A percentile compares a stretch with the other conserved stretches of the same genome.
phyloP scores from a whole-genome alignment of 371 early-diverging fungal genomes.

The Coemansia sp. region DNA sequence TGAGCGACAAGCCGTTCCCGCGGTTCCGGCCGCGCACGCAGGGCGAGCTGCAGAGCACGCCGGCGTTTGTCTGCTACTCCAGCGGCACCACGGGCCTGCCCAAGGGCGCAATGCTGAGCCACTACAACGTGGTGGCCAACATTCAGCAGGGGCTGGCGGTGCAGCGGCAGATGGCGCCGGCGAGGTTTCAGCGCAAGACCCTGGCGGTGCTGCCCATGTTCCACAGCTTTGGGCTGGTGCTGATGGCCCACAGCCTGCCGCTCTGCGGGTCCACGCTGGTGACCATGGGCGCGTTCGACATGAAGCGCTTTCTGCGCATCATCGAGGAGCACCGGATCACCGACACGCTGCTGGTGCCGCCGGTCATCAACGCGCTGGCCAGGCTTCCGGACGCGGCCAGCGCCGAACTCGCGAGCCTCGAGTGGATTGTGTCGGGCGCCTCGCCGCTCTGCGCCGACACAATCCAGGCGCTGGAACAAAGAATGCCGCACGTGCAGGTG shows the following conservation, averaged over 20 bases:
- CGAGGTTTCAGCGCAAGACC: constrained; percentile 1
- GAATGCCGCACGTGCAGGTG: constrained; percentile 51
- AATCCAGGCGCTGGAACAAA: constrained; percentile 52
- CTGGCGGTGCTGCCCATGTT: constrained; percentile 40
- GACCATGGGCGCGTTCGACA: constrained; percentile 17
- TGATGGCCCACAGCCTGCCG: constrained; percentile 29
- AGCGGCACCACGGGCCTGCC: constrained; percentile 69
- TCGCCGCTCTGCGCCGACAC: constrained; percentile 75
- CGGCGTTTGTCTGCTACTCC: constrained; percentile 81
- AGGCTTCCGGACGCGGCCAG: constrained; percentile 51
- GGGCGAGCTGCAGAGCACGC: constrained; percentile 22
- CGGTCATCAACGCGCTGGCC: constrained; percentile 66
- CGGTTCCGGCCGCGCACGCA: constrained; percentile 16
- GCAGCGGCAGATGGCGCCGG: constrained; percentile 46
- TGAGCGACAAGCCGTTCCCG: constrained; percentile 3
- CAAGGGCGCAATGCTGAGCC: constrained; percentile 83
- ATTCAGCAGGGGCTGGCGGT: constrained; percentile 35
- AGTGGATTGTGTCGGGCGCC: constrained; percentile 71
- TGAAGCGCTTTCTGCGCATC: constrained; percentile 45
- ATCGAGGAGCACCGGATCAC: constrained; percentile 72
- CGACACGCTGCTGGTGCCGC: constrained; percentile 73
- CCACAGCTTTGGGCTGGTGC: constrained; percentile 36
- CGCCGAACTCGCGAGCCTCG: constrained; percentile 61
- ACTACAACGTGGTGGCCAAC: constrained; percentile 75
- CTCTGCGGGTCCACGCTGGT: constrained; percentile 26